These are phyloP conservation scores for Logfia minima DNA, from an alignment of 129 eudicot species.

Conservation along the genomic window DNA sequence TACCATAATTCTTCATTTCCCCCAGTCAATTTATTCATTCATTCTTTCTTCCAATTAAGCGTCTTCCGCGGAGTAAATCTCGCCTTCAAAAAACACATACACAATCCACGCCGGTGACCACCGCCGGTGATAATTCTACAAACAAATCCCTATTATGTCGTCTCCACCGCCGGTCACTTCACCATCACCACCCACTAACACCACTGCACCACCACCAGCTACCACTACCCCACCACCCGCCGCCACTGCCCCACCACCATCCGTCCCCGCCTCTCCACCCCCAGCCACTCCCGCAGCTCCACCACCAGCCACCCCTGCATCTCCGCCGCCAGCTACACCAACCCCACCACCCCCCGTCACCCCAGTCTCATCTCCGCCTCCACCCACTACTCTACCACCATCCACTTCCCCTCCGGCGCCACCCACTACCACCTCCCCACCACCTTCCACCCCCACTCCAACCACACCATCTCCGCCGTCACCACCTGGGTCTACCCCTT, in stretches of 20 bases:
- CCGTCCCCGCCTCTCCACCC: slow-evolving; percentile 16
- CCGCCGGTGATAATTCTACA: background rate
- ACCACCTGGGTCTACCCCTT: slow-evolving; percentile 21
- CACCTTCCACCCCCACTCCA: slow-evolving; percentile 19
- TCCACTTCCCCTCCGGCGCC: slow-evolving; percentile 24
- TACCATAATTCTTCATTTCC: background rate
- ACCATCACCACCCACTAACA: background rate
- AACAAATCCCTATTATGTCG: slow-evolving; percentile 14
- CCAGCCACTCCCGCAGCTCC: slow-evolving; percentile 24
- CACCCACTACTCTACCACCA: background rate
- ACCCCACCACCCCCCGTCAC: slow-evolving; percentile 24
- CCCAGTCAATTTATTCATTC: background rate
- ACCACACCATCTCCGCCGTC: slow-evolving; percentile 24
- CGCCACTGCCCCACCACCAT: slow-evolving; percentile 10
- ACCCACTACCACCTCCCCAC: background rate
- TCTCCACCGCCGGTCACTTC: background rate
- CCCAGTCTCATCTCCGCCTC: slow-evolving; percentile 23
- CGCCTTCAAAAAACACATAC: slow-evolving; percentile 16
- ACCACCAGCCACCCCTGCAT: slow-evolving; percentile 26
- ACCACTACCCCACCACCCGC: slow-evolving; percentile 30
- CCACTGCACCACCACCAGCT: slow-evolving; percentile 34
- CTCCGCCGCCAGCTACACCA: slow-evolving; percentile 26
- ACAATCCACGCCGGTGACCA: background rate
- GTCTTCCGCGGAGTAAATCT: slow-evolving; percentile 20
- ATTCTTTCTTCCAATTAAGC: slow-evolving; percentile 11